Conservation (phyloP, 306 rosid genomes). For the Cucurbita argyrosperma region DNA sequence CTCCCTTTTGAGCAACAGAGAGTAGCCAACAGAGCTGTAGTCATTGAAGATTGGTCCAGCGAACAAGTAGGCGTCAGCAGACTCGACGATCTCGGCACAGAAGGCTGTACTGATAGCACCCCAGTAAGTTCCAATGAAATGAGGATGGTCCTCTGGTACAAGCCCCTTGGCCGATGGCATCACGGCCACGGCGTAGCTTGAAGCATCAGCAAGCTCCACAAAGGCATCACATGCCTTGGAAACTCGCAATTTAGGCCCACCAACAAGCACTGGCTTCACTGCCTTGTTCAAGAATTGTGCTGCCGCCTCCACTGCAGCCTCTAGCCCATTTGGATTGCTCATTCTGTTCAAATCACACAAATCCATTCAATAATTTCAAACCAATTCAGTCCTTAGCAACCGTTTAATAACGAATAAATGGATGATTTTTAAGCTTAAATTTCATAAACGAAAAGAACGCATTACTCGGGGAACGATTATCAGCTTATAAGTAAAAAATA, state of each 20-base stretch:
- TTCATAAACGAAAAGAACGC: too few species aligned
- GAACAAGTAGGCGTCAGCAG: slow-evolving; percentile 47
- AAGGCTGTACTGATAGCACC: slow-evolving; percentile 53
- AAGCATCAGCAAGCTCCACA: slow-evolving; percentile 37
- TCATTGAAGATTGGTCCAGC: slow-evolving; percentile 59
- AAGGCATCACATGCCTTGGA: slow-evolving; percentile 33
- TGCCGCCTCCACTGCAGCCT: slow-evolving; percentile 53
- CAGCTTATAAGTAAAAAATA: too few species aligned
- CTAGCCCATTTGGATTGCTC: slow-evolving; percentile 38
- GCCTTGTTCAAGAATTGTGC: slow-evolving; percentile 49
- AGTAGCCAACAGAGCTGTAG: slow-evolving; percentile 57
- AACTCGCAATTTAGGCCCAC: slow-evolving; percentile 54
- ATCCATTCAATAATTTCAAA: neutral
- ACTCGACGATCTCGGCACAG: slow-evolving; percentile 51
- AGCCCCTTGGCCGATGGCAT: slow-evolving; percentile 59
- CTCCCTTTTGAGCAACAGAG: slow-evolving; percentile 50
- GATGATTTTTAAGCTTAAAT: too few species aligned
- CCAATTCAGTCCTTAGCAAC: too few species aligned
- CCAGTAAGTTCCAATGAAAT: slow-evolving; percentile 58
- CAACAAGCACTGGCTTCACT: slow-evolving; percentile 54
- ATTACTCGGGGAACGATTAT: too few species aligned
- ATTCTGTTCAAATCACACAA: slow-evolving; percentile 11
- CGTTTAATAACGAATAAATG: too few species aligned
- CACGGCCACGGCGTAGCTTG: slow-evolving; percentile 33
- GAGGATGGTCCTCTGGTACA: slow-evolving; percentile 39